Percentiles rank a stretch among this genome's conserved stretches.
These are phyloP conservation scores for Acacia concinna DNA, from an alignment of 331 rosid species.

Conservation along the genomic window DNA sequence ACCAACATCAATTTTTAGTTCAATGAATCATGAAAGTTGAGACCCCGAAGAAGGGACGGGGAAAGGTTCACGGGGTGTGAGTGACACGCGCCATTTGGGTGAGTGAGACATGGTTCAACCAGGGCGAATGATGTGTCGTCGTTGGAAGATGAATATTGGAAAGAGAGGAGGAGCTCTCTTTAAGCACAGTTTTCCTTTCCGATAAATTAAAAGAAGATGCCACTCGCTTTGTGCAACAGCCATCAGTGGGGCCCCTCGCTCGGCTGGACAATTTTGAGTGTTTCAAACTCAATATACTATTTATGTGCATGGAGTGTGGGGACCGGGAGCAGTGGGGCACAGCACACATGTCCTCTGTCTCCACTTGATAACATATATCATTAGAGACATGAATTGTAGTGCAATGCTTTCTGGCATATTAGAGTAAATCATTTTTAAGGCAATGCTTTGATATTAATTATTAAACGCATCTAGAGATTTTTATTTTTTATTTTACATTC, in stretches of 20 bases:
- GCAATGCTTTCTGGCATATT: not conserved
- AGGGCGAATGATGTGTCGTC: conserved; percentile 2
- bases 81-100: conserved; percentile 10
- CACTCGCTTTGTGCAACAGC: conserved; percentile 11
- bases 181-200: conserved; percentile 23
- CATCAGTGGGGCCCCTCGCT: conserved; percentile 14
- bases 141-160: not conserved
- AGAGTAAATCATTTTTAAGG: not conserved
- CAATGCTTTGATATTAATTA: not conserved
- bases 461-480: not conserved
- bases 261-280: conserved; percentile 4
- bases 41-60: not conserved
- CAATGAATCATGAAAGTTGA: not conserved
- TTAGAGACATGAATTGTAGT: conserved; percentile 17
- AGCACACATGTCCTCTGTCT: not conserved
- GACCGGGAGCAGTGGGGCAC: not conserved
- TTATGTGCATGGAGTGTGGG: not conserved
- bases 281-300: conserved; percentile 9
- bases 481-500: too few relatives aligned
- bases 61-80: not conserved
- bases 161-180: conserved; percentile 1
- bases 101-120: conserved; percentile 5
- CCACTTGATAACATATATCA: not conserved
- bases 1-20: not conserved
- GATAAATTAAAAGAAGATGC: not conserved